phyloP scores from a whole-genome alignment of 306 rosid genomes.

The Luffa acutangula region DNA sequence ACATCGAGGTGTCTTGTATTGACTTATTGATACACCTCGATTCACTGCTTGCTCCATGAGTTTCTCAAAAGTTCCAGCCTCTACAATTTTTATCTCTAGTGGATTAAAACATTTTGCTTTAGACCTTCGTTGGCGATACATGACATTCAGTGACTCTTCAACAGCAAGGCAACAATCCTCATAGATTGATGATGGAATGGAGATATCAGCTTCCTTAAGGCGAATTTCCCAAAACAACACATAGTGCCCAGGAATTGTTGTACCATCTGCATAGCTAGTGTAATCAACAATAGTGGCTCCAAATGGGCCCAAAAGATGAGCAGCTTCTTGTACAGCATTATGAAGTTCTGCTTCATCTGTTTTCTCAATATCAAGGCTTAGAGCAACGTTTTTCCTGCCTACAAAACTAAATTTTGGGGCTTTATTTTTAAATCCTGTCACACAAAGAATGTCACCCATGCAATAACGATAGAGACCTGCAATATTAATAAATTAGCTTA shows the following conservation, averaged over 20 bases:
- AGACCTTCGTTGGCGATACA: constrained; percentile 41
- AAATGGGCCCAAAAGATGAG: constrained; percentile 15
- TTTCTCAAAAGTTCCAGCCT: constrained; percentile 45
- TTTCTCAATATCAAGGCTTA: constrained; percentile 43
- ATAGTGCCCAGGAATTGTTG: constrained; percentile 49
- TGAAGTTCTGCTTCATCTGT: constrained; percentile 53
- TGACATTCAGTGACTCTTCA: constrained; percentile 39
- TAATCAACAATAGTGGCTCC: constrained; percentile 33
- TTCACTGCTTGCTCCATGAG: constrained; percentile 41
- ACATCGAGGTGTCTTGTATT: constrained; percentile 55
- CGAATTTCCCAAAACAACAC: constrained; percentile 37
- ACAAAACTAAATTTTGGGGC: constrained; percentile 47
- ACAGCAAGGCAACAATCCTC: constrained; percentile 40
- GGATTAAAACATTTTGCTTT: constrained; percentile 38
- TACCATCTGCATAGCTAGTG: constrained; percentile 35
- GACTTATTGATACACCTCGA: constrained; percentile 50
- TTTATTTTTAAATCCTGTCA: constrained; percentile 50
- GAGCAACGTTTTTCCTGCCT: constrained; percentile 36
- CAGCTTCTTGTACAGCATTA: constrained; percentile 35
- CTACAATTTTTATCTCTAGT: constrained; percentile 43
- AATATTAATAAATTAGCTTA: not conserved
- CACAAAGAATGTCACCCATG: constrained; percentile 47
- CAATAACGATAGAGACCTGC: constrained; percentile 45
- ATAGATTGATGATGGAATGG: constrained; percentile 23
- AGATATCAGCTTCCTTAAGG: not conserved